Base-by-base conservation (phyloP, 1,139 yeast genomes). In the Yamadazyma triangularis region DNA sequence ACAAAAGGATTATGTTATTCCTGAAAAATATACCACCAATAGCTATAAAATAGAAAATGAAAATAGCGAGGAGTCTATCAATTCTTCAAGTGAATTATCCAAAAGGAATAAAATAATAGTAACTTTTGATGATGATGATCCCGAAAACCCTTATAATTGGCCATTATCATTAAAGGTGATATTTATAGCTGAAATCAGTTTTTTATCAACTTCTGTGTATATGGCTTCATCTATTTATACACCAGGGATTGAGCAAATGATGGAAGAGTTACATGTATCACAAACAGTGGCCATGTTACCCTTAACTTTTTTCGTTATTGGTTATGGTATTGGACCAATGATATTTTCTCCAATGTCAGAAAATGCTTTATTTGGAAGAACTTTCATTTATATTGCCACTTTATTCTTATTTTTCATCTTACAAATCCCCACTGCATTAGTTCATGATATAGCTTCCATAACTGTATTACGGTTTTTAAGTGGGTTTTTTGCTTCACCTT, bases 301-400 rank as follows among this genome's bases (percentile, higher is more conserved):
- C 6, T 53, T 55, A 22, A 38, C 58, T 3, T 26, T 51, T 31
- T 55, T 51, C 41, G 75, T 75, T 11, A 40, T 73, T 13, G 81
- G 79, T 2, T 74, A 72, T 41, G 80, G 78, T 16, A 28, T 70
- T 19, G 80, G 80, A 0, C 79, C 79, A 8, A 54, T 72, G 60
- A 34, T 74, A 1, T 64, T 73, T 32, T 62, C 77, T 2, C 81
- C 82, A 2, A 36, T 75, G 34, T 64, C 77, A 4, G 82, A 76
- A 44, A 47, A 51, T 33, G 45, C 55, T 8, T 54, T 56, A n/a
- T 65, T 77, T 33, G 86, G 86, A 4, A 60, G 86, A 39, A 72
- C 68, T 31, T 45, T 58, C 23, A 47, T 59, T 28, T 60, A 60
- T 37, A 44, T 59, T 27, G 26, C 43, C 23, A 57, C 64, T 3